phyloP scores from a whole-genome alignment of 768 basidiomycete genomes.

The Boletus sensibilis region DNA sequence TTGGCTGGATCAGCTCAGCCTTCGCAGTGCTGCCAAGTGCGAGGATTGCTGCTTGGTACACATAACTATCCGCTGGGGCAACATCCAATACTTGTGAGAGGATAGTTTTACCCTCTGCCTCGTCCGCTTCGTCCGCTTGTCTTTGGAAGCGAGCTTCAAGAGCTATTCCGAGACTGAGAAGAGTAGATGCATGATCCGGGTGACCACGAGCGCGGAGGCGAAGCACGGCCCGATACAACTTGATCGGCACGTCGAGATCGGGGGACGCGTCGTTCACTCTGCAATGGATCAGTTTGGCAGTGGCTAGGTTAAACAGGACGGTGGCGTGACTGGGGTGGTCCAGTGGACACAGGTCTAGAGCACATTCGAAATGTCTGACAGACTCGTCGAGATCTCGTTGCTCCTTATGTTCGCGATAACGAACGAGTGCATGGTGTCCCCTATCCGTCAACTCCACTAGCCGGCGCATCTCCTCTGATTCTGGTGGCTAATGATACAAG shows the following conservation, averaged over 20 bases:
- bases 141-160: constrained; percentile 8
- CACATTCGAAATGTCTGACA: constrained; percentile 13
- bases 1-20: not conserved
- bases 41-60: not conserved
- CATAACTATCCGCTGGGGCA: not conserved
- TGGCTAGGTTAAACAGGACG: constrained; percentile 12
- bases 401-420: not conserved
- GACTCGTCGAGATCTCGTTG: constrained; percentile 18
- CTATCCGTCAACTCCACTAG: not conserved
- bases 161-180: constrained; percentile 2
- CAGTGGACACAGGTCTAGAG: constrained; percentile 8
- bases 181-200: not conserved
- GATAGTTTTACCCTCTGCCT: constrained; percentile 1
- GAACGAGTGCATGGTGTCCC: not conserved
- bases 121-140: not conserved
- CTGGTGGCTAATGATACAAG: not conserved
- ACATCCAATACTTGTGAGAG: not conserved
- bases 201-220: constrained; percentile 1
- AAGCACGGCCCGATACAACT: not conserved
- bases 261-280: not conserved
- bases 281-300: not conserved
- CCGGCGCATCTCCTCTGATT: not conserved
- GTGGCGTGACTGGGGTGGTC: constrained; percentile 12
- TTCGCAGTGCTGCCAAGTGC: not conserved
- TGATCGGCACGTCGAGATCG: constrained; percentile 4